Evolutionary conservation across 306 rosid species (phyloP).

Genomic region (Casuarina glauca): DNA sequence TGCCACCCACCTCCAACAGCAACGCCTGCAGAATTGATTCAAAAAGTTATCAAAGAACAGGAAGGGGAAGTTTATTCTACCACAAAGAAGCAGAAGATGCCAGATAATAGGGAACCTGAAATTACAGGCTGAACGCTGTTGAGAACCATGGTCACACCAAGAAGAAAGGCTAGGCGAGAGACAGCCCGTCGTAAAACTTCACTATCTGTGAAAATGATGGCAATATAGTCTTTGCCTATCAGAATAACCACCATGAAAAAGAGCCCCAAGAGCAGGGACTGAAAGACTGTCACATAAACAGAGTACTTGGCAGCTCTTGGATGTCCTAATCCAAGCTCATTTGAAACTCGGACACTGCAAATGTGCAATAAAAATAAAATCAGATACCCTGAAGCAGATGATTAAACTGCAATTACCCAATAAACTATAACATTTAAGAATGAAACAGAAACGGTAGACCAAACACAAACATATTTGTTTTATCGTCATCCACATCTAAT

Average conservation of each 20-base stretch:
- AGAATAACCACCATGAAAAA: slow-evolving; percentile 53
- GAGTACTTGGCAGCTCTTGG: slow-evolving; percentile 79
- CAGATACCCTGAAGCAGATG: not conserved
- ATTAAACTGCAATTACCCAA: not conserved
- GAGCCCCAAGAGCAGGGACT: slow-evolving; percentile 72
- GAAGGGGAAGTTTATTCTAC: not conserved
- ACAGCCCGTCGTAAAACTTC: slow-evolving; percentile 51
- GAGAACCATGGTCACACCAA: slow-evolving; percentile 75
- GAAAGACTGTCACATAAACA: slow-evolving; percentile 59
- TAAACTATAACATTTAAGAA: not conserved
- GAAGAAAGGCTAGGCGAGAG: slow-evolving; percentile 57
- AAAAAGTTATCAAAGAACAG: not conserved
- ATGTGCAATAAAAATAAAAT: not conserved
- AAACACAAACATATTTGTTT: not conserved
- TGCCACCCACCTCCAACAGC: slow-evolving; percentile 98
- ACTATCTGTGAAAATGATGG: slow-evolving; percentile 62
- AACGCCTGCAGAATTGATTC: slow-evolving; percentile 58
- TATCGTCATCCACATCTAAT: not conserved
- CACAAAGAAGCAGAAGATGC: not conserved
- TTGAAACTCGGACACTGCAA: slow-evolving; percentile 62
- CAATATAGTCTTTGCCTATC: slow-evolving; percentile 46
- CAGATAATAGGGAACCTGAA: slow-evolving; percentile 48
- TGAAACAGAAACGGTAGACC: not conserved
- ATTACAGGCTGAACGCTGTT: slow-evolving; percentile 89
- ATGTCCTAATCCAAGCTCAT: slow-evolving; percentile 71